Conservation (phyloP, 768 basidiomycete species). For the Asterophora lycoperdoides region DNA sequence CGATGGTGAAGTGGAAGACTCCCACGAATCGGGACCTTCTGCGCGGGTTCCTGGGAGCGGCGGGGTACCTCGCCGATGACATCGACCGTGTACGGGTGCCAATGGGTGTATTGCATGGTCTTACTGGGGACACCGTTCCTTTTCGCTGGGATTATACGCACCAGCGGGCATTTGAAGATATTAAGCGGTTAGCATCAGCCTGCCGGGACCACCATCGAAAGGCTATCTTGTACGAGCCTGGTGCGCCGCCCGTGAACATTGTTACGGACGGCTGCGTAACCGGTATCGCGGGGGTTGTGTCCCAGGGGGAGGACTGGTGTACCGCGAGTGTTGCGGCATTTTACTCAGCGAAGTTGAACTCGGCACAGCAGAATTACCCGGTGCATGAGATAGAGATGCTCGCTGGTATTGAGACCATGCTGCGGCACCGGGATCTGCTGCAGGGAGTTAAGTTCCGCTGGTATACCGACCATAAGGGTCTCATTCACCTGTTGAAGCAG, state of each 20-base stretch:
- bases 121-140: no score
- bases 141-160: no score
- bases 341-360: slow-evolving; percentile 30
- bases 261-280: slow-evolving; percentile 29
- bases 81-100: slow-evolving; percentile 31
- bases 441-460: no score
- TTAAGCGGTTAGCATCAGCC: slow-evolving; percentile 25
- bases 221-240: slow-evolving; percentile 18
- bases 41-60: no score
- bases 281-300: slow-evolving; percentile 26
- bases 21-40: no score
- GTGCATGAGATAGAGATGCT: no score
- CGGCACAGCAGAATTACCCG: slow-evolving; percentile 28
- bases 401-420: no score
- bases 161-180: slow-evolving; percentile 18
- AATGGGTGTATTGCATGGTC: slow-evolving; percentile 21
- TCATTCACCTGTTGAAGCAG: slow-evolving; percentile 29
- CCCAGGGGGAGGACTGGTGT: slow-evolving; percentile 24
- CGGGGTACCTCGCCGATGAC: no score
- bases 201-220: no score
- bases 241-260: slow-evolving; percentile 23
- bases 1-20: slow-evolving; percentile 27
- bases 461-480: no score
- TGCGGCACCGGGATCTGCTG: no score
- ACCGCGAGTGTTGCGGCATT: slow-evolving; percentile 29